Percentiles rank a stretch among this genome's conserved stretches.
phyloP scores from a whole-genome alignment of 2,329 filamentous ascomycete genomes.

The Teratosphaeria pseudoeucalypti region DNA sequence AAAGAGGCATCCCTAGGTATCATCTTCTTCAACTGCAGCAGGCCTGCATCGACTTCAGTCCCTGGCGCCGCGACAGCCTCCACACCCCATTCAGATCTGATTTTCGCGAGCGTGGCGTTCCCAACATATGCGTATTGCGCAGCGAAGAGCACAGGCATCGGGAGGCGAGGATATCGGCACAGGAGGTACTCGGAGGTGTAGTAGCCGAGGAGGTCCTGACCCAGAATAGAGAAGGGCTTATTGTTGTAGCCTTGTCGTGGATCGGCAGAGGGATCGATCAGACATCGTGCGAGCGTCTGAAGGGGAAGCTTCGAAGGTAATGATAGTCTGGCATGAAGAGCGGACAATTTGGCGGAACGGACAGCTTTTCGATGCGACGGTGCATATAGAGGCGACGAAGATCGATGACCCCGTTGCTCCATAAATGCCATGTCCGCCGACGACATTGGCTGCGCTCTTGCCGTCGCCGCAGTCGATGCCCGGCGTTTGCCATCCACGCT shows the following conservation, averaged over 20 bases:
- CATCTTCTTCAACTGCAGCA: constrained; percentile 64
- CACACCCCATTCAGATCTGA: constrained; percentile 83
- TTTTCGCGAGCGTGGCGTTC: constrained; percentile 57
- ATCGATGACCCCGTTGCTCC: not conserved
- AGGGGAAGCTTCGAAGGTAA: constrained; percentile 74
- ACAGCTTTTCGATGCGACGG: constrained; percentile 36
- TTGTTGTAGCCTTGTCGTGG: constrained; percentile 78
- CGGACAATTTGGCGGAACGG: constrained; percentile 77
- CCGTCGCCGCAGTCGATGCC: constrained; percentile 16
- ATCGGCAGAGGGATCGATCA: constrained; percentile 81
- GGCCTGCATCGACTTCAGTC: constrained; percentile 79
- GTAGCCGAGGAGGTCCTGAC: constrained; percentile 73
- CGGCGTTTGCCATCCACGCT: constrained; percentile 4
- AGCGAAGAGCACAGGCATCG: constrained; percentile 76
- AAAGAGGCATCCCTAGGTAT: constrained; percentile 32
- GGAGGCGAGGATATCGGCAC: constrained; percentile 81
- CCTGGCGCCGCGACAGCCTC: constrained; percentile 80
- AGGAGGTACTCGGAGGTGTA: constrained; percentile 82
- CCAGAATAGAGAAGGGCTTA: constrained; percentile 67
- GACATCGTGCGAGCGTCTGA: constrained; percentile 72
- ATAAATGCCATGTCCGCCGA: not conserved
- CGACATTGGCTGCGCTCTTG: constrained; percentile 10
- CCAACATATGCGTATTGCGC: constrained; percentile 79
- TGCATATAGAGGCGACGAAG: constrained; percentile 15
- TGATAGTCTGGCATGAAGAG: constrained; percentile 78